Evolutionary conservation across 2,329 filamentous ascomycete species (phyloP), one percentile per base, ranked within the genome.

Genomic region (Diaporthe destruens): DNA sequence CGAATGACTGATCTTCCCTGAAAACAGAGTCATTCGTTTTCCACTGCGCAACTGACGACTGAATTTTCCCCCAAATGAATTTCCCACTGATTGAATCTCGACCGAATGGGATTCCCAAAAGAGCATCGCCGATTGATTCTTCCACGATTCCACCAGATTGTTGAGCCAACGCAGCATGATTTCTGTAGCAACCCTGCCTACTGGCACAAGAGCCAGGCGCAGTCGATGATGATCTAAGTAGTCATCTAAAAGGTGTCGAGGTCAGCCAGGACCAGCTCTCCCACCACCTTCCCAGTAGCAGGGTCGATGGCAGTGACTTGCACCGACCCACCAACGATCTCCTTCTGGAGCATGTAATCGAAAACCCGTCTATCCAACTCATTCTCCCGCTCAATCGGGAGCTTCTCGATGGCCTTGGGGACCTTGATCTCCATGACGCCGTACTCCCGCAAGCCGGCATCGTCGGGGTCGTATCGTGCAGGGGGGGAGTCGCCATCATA

Each of bases 381-480:
- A 8, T 3, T 14, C 6, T 14, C 1, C 12, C 3, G 6, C 20
- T 36, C 3, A 3, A 25, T 1, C 0, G 4, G n/a, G 3, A 66
- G 61, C 4, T 20, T n/a, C 47, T 66, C 32, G 1, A 66, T 20
- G 47, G n/a, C n/a, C 32, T 20, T 39, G 1, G 61, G 1, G 47
- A 16, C 1, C 1, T 14, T 39, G 39, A 66, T 66, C 0, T 16
- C 1, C 32, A 66, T 66, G 1, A 7, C n/a, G 3, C 61, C 61
- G 14, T 66, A 66, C 6, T 53, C 16, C 2, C 2, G 11, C 5
- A 39, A 53, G 0, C 20, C 29, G 4, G 14, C 1, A 6, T 29
- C 16, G 2, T 1, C 2, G 1, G 0, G 18, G 1, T 25, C 8
- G 2, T 11, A 20, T 3, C 8, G 61, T 0, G 20, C 16, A 0